Evolutionary conservation across 1,284 basidiomycete genomes (phyloP), one percentile per base, ranked within the genome.

Genomic region (Pisolithus thermaeus): DNA sequence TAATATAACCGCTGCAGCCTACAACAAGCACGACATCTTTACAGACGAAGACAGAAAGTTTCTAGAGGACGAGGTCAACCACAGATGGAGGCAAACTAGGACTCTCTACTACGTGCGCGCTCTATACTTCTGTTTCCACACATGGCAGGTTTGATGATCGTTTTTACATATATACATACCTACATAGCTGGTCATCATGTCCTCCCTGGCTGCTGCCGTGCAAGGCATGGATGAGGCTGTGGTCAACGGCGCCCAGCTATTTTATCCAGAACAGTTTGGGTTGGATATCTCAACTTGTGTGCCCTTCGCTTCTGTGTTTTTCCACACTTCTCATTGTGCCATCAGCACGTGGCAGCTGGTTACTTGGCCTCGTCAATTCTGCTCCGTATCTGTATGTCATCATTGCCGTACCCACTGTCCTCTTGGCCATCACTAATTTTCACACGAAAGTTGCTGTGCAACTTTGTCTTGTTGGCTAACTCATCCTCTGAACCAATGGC

Each of bases 181-280:
- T n/a, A n/a, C n/a, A n/a, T n/a, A n/a, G 61, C 75, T 82, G 57
- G 80, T 32, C 52, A 67, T 78, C 50, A 70, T 83, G 56, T 77
- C 83, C 54, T 83, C 78, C 0, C 62, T 84, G 32, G 84, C 83
- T 3, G 85, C 86, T 14, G 81, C 80, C 30, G 84, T 87, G 16
- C 85, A 87, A 67, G 86, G 86, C 40, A 83, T 81, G 78, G 83
- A 85, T 54, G 79, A 87, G 66, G 74, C 83, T 18, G 84, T 84
- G 48, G 80, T 81, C 57, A 87, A 88, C 59, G 84, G 84, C 44
- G 87, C 85, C 39, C 83, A 88, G 61, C 73, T 89, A 22, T 81
- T 83, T 62, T 89, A 81, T 65, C 80, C 86, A 0, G 25, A 58
- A 1, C 80, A 85, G 60, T 84, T 90, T 56, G 77, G 79, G 46